Base-by-base conservation (phyloP, 2,329 filamentous ascomycete species). In the Diaporthe sp. region DNA sequence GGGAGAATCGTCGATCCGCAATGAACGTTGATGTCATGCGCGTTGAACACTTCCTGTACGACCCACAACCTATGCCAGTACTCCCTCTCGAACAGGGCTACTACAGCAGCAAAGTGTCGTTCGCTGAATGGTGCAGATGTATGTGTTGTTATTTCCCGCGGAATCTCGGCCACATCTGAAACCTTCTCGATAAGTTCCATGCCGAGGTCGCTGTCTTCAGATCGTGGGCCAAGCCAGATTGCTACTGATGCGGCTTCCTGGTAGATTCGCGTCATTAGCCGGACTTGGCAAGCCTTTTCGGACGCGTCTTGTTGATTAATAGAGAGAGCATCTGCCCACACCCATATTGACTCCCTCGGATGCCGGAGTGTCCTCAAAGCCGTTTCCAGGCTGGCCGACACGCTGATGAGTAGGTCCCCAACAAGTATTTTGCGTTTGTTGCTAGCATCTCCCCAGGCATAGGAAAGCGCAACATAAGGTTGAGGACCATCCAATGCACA, bases 31-130 rank as follows among this genome's bases (percentile, higher is more conserved):
- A 79, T 73, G 0, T 66, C 17, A 3, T 17, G 71, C 0, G 79
- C 80, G 50, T 79, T 79, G 70, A 77, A 77, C 22, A 82, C 76
- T 70, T 82, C 81, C 68, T 81, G 81, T 6, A 82, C 78, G 0
- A 82, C 79, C 80, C 81, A 83, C 0, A 84, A 58, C 27, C 83
- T 75, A 13, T 73, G 77, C 82, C 82, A 84, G 73, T 84, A 84
- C 17, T 81, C 78, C 66, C 79, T 77, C 37, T 83, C 79, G 32
- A 84, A 84, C 0, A 84, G 74, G 2, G 76, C 56, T 10, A 81
- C 79, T 0, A 82, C 27, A 35, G 4, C 9, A 4, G 35, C 65
- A 30, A 69, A 27, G 0, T 42, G 2, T 10, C 30, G 7, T 15
- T 39, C 32, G 22, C n/a, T 37, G 51, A 53, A 35, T 3, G 65